Evolutionary conservation across 2,329 filamentous ascomycete species (phyloP), one percentile per base, ranked within the genome.

Genomic region (Phoma sp.): DNA sequence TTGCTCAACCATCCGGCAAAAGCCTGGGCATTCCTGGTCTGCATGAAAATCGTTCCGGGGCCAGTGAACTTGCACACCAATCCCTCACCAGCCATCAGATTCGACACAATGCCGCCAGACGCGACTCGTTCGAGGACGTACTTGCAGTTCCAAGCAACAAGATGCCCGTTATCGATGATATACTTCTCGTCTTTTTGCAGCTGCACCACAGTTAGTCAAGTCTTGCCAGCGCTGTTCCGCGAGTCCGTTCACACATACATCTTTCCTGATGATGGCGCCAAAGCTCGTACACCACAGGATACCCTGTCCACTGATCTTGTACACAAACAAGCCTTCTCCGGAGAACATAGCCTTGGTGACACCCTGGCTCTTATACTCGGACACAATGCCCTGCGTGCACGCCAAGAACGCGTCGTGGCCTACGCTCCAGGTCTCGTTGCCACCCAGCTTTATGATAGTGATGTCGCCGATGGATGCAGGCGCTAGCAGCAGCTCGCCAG

Each of bases 91-190:
- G 91, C 88, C 25, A 87, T 86, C 22, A 96, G 75, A 8, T 88
- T 87, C n/a, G 90, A 93, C n/a, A 99, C 89, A 59, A 99, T 87
- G 33, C 95, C 95, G 2, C 95, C 95, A 3, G 90, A 95, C 0
- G 93, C 88, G 4, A 96, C 89, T 13, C 95, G 87, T 77, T 97
- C 92, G 59, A 99, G 86, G 4, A 90, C 83, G 68, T 98, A 99
- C 69, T 96, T 91, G 70, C 90, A 93, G 72, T 97, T 97, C 95
- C 95, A 99, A 0, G 95, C 93, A 0, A 98, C 92, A 1, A 98
- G 82, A 65, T 98, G 92, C 3, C 91, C 91, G 66, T 96, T 96
- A 68, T 96, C 91, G 52, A 97, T 87, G 61, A 95, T 91, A 75
- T 97, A 98, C 64, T 89, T 89, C 72, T 98, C 93, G 8, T 88